These are phyloP conservation scores for Larix kaempferi DNA, from an alignment of 75 land plant genomes.

Conservation along the genomic window DNA sequence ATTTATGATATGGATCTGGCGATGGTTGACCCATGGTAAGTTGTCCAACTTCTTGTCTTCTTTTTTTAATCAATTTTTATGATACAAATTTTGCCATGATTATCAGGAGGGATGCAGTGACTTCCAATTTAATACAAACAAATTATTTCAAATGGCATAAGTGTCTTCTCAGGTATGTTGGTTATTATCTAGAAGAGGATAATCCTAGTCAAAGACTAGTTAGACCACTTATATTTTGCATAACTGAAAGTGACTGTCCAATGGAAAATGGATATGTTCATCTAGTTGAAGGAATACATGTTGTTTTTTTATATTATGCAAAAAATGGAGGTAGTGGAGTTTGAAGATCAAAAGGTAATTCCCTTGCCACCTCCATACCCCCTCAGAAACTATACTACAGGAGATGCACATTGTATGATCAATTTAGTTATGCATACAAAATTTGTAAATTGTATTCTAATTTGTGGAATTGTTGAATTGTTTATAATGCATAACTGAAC, in stretches of 20 bases:
- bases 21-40: constrained; percentile 97
- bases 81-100: background rate
- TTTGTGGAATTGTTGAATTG: no score
- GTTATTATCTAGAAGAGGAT: constrained; percentile 86
- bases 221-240: constrained; percentile 86
- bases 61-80: background rate
- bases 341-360: constrained; percentile 83
- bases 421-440: no score
- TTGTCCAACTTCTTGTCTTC: background rate
- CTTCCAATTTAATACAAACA: background rate
- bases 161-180: constrained; percentile 74
- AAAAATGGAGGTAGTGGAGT: constrained; percentile 82
- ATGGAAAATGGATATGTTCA: constrained; percentile 99
- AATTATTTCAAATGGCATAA: background rate
- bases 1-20: constrained; percentile 97
- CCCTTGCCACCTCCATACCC: constrained; percentile 98
- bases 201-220: constrained; percentile 89
- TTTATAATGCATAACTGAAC: no score
- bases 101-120: background rate
- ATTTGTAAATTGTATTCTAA: no score
- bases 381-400: constrained; percentile 86
- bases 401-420: constrained; percentile 62
- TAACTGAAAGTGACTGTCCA: constrained; percentile 95
- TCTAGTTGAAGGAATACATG: constrained; percentile 91
- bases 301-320: constrained; percentile 86